phyloP scores from a whole-genome alignment of 176 grass and related monocot genomes.

The Thalia dealbata region DNA sequence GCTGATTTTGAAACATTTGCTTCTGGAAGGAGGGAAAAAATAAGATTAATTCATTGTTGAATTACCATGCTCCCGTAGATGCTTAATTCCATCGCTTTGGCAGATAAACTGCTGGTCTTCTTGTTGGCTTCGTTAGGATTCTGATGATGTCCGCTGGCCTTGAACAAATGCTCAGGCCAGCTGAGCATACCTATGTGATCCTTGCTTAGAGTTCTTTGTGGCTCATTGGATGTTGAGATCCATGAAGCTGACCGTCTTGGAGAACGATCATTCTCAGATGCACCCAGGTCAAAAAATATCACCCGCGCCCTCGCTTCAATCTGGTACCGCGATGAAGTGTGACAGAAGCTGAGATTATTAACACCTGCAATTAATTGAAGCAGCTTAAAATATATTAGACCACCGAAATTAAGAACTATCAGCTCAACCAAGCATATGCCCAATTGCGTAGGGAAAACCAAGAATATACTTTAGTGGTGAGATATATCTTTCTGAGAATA shows the following conservation, averaged over 20 bases:
- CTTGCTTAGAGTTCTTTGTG: conserved; percentile 35
- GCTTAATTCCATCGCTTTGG: conserved; percentile 73
- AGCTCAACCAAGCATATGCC: too few relatives aligned
- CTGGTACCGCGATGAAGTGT: conserved; percentile 41
- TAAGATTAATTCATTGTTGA: neutral
- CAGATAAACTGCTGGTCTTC: conserved; percentile 37
- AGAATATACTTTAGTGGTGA: too few relatives aligned
- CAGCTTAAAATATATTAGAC: neutral
- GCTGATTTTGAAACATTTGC: neutral
- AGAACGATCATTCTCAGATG: conserved; percentile 24
- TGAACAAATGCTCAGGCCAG: conserved; percentile 74
- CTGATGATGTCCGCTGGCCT: conserved; percentile 22
- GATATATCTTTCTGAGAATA: too few relatives aligned
- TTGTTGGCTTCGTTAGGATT: conserved; percentile 35
- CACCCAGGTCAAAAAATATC: conserved; percentile 53
- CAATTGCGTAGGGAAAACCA: too few relatives aligned
- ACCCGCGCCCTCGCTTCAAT: conserved; percentile 64
- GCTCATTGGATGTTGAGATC: conserved; percentile 33
- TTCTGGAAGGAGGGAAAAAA: neutral
- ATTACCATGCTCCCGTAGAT: conserved; percentile 83
- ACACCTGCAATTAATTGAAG: conserved; percentile 29
- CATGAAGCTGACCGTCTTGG: conserved; percentile 26
- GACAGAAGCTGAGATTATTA: conserved; percentile 40
- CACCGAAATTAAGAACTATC: too few relatives aligned
- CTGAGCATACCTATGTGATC: conserved; percentile 56